Conservation (phyloP, 2,329 filamentous ascomycete species). For the Furcasterigmium sp. region DNA sequence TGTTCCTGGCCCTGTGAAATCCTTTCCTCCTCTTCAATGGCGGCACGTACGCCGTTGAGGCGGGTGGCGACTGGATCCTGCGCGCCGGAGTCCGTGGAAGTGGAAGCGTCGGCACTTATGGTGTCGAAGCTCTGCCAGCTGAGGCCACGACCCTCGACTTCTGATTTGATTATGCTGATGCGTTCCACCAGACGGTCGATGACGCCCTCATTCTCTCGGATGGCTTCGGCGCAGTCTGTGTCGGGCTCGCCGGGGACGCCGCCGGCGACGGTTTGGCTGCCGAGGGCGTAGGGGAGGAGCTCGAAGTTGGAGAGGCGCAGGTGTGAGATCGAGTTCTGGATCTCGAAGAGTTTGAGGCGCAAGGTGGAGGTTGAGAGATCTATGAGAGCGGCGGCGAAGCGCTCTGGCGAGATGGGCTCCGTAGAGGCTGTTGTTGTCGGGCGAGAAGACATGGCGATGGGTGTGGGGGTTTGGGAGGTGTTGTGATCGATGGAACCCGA, state of each 20-base stretch:
- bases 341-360: conserved; percentile 69
- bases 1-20: conserved; percentile 1
- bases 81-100: conserved; percentile 2
- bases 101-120: conserved; percentile 17
- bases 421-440: conserved; percentile 40
- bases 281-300: conserved; percentile 62
- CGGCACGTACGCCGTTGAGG: conserved; percentile 12
- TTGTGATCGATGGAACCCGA: too few species aligned
- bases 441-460: background rate
- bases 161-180: conserved; percentile 56
- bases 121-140: conserved; percentile 52
- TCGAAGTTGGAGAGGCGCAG: conserved; percentile 70
- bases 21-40: conserved; percentile 8
- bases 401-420: conserved; percentile 53
- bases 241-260: conserved; percentile 39
- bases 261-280: conserved; percentile 26
- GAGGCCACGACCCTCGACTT: conserved; percentile 56
- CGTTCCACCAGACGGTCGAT: conserved; percentile 64
- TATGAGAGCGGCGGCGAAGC: conserved; percentile 63
- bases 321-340: conserved; percentile 70
- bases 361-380: conserved; percentile 62
- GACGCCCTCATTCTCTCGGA: conserved; percentile 65
- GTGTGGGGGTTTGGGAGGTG: background rate
- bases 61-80: conserved; percentile 1
- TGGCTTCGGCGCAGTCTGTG: conserved; percentile 67